Conservation (phyloP, 306 rosid genomes). For the Casuarina glauca region DNA sequence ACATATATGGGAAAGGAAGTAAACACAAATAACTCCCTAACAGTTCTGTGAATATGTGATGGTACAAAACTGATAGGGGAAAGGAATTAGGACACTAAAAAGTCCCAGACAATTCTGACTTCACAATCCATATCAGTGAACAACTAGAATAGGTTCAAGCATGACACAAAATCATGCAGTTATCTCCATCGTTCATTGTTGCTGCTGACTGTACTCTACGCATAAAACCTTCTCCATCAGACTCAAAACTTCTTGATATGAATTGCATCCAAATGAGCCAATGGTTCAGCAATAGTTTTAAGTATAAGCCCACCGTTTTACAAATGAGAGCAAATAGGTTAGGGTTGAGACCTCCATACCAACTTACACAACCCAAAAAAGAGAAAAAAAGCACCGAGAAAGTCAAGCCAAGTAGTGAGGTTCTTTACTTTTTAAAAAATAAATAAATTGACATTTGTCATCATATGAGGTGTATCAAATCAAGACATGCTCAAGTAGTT, state of each 20-base stretch:
- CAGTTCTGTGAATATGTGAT: background rate
- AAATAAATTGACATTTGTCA: background rate
- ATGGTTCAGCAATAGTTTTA: background rate
- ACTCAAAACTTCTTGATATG: background rate
- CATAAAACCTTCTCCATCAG: background rate
- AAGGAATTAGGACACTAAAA: background rate
- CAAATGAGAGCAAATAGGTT: background rate
- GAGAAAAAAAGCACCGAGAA: background rate
- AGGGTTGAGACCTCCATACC: background rate
- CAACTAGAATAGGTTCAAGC: constrained; percentile 1
- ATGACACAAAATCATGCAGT: background rate
- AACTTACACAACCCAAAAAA: background rate
- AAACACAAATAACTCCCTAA: background rate
- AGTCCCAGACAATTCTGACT: background rate
- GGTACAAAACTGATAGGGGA: background rate
- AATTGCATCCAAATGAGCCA: background rate
- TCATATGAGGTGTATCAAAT: background rate
- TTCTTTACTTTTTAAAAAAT: too few relatives aligned
- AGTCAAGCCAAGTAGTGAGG: background rate
- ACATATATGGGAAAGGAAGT: background rate
- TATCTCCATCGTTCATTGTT: constrained; percentile 1
- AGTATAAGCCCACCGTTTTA: background rate
- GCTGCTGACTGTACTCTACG: background rate
- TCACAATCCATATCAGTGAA: background rate
- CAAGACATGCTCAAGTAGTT: background rate